Evolutionary conservation across 169 alveolate genomes (phyloP).

Genomic region (Plasmodium sp.): DNA sequence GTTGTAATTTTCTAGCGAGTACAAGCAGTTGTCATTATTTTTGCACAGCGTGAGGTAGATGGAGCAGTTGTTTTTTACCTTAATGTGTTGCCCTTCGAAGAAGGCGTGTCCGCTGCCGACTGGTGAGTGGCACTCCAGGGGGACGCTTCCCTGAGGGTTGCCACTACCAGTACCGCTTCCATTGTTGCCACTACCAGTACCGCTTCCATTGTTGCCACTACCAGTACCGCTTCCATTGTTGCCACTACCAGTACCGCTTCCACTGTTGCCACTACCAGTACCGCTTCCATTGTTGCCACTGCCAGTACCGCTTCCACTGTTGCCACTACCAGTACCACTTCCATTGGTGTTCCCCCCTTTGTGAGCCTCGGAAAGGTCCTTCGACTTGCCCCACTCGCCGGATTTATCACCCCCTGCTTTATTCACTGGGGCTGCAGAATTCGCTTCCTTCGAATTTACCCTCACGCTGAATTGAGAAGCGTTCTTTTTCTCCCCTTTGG

Average conservation of each 20-base stretch:
- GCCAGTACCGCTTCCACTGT: not conserved
- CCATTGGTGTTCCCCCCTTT: not conserved
- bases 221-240: not conserved
- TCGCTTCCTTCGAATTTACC: not conserved
- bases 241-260: not conserved
- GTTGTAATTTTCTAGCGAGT: constrained; percentile 96
- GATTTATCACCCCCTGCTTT: not conserved
- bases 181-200: not conserved
- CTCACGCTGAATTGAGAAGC: not conserved
- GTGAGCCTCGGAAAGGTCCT: not conserved
- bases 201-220: not conserved
- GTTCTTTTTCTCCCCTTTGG: not conserved
- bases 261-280: not conserved
- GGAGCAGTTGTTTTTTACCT: constrained; percentile 94
- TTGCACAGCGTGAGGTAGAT: constrained; percentile 98
- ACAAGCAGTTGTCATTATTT: constrained; percentile 97
- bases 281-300: not conserved
- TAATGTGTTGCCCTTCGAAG: constrained; percentile 85
- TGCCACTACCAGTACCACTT: not conserved
- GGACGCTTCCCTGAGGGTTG: not conserved
- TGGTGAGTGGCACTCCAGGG: not conserved
- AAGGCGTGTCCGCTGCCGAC: not conserved
- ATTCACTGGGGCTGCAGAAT: not conserved
- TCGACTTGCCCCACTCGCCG: not conserved
- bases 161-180: not conserved